These are phyloP conservation scores for Arthrobotrys iridis DNA, from an alignment of 2,329 filamentous ascomycete genomes.

Conservation along the genomic window DNA sequence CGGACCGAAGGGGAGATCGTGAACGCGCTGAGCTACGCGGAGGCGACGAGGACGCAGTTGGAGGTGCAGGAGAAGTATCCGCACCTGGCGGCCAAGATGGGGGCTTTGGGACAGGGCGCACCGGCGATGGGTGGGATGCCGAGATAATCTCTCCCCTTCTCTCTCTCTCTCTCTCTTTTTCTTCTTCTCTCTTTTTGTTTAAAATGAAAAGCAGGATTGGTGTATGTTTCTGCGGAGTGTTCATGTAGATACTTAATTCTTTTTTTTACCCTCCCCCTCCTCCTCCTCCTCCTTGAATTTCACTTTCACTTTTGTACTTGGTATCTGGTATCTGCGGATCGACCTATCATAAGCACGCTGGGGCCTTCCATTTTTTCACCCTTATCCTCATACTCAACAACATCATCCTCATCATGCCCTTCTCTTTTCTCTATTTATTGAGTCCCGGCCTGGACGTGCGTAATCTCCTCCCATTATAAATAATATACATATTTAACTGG, in stretches of 20 bases:
- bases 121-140: constrained; percentile 26
- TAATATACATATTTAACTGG: not conserved
- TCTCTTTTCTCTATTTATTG: not conserved
- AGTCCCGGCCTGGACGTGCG: not conserved
- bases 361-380: constrained; percentile 19
- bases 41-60: constrained; percentile 94
- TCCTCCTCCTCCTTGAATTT: too few relatives aligned
- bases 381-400: too few relatives aligned
- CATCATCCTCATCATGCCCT: not conserved
- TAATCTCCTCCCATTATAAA: not conserved
- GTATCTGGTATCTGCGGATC: too few relatives aligned
- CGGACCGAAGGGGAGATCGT: constrained; percentile 95
- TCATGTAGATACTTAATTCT: constrained; percentile 54
- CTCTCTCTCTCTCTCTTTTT: not conserved
- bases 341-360: too few relatives aligned
- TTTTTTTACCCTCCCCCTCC: constrained; percentile 31
- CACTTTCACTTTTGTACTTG: constrained; percentile 54
- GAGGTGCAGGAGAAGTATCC: constrained; percentile 88
- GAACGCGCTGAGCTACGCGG: constrained; percentile 94
- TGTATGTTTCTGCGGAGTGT: not conserved
- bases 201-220: not conserved
- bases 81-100: constrained; percentile 77
- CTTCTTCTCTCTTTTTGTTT: not conserved
- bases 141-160: not conserved
- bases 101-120: constrained; percentile 66